Conservation (phyloP, 768 basidiomycete genomes). For the Gymnopilus dilepis region DNA sequence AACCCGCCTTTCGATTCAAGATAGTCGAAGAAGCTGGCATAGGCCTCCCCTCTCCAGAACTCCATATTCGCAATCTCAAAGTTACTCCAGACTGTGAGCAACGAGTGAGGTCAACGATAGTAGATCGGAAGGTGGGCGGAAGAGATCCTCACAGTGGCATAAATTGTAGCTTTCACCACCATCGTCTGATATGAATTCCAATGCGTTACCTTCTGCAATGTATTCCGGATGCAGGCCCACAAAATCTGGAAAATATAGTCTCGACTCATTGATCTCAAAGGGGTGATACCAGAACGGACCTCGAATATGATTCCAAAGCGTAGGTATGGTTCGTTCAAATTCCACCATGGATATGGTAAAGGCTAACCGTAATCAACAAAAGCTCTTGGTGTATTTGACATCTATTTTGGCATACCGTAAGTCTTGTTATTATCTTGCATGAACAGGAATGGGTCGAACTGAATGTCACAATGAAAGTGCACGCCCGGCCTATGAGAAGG, state of each 20-base stretch:
- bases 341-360: slow-evolving; percentile 83
- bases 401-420: slow-evolving; percentile 71
- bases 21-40: slow-evolving; percentile 67
- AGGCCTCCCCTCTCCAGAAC: slow-evolving; percentile 69
- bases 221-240: slow-evolving; percentile 58
- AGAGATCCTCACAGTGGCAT: no score
- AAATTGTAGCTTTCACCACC: slow-evolving; percentile 73
- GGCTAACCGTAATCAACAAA: no score
- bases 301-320: slow-evolving; percentile 75
- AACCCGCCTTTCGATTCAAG: slow-evolving; percentile 69
- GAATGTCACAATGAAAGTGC: slow-evolving; percentile 75
- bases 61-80: slow-evolving; percentile 79
- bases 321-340: slow-evolving; percentile 77
- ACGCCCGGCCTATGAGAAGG: slow-evolving; percentile 62
- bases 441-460: slow-evolving; percentile 71
- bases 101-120: background rate
- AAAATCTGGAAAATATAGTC: slow-evolving; percentile 57
- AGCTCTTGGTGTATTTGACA: no score
- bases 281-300: slow-evolving; percentile 41
- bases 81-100: slow-evolving; percentile 59
- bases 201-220: slow-evolving; percentile 61
- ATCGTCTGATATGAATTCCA: slow-evolving; percentile 72
- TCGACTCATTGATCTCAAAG: background rate
- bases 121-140: slow-evolving; percentile 41
- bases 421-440: slow-evolving; percentile 76